Base-by-base conservation (phyloP, 2,329 filamentous ascomycete species). In the Thyridium curvatum region DNA sequence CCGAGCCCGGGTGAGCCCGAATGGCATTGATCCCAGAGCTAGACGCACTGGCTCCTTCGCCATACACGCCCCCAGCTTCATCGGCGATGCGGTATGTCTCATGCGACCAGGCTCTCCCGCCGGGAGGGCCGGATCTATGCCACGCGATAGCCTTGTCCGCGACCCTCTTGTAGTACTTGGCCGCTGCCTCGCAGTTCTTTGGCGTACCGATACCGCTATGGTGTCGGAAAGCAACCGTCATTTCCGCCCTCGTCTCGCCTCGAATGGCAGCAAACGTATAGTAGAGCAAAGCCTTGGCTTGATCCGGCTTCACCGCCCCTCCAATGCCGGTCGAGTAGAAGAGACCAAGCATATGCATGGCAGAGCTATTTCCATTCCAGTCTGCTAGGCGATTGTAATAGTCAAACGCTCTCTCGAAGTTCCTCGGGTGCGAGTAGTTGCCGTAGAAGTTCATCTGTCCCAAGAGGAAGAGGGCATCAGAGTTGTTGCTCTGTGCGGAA, bases 371-470 rank as follows among this genome's bases (percentile, higher is more conserved):
- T 33, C 91, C 93, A 48, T 84, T 77, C 42, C 82, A 60, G 14
- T 74, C 72, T 3, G 91, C 87, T 39, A 98, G 73, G 44, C 82
- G 72, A 45, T 85, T 71, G 61, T 97, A 98, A 65, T 87, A 77
- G 47, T 76, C 71, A 57, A 94, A 95, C 0, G 93, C 87, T 35
- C 77, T 72, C 26, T 76, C 70, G 50, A 95, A 88, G 56, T 96
- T 81, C 47, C 83, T 76, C 2, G 91, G 90, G 53, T 96, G 77
- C 16, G 86, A 85, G 62, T 84, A 94, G 62, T 97, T 96, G 57
- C 93, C 93, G 53, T 93, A 89, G 62, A 97, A 97, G 67, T 94
- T 95, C 74, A 98, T 83, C 58, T 98, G 87, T 14, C 87, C 93
- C 17, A 98, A 73, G 13, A 94, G 70, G 55, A 84, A 95, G 34